Evolutionary conservation across 768 basidiomycete genomes (phyloP).

Genomic region (Dentipellis sp.): DNA sequence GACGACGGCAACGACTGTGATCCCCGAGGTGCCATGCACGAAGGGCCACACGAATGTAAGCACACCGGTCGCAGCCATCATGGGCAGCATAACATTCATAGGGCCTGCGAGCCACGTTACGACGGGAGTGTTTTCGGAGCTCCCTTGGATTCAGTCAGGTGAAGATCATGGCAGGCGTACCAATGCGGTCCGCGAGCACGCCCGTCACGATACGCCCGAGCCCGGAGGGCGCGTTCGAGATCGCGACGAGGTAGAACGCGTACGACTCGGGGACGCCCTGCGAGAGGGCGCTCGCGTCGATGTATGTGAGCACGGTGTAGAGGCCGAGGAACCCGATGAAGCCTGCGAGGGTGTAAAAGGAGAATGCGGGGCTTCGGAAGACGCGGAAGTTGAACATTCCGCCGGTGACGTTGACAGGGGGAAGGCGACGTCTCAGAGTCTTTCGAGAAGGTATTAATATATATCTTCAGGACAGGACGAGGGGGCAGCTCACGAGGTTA

Average conservation of each 20-base stretch:
- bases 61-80: conserved; percentile 44
- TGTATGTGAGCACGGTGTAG: conserved; percentile 61
- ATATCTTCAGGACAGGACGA: conserved; percentile 3
- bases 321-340: conserved; percentile 56
- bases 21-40: conserved; percentile 29
- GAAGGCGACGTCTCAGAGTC: conserved; percentile 35
- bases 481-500: conserved; percentile 32
- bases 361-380: conserved; percentile 44
- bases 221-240: conserved; percentile 58
- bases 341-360: conserved; percentile 47
- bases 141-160: too few relatives aligned
- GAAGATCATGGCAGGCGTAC: conserved; percentile 20
- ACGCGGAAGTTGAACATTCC: conserved; percentile 53
- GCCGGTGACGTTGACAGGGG: conserved; percentile 41
- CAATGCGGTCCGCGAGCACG: conserved; percentile 41
- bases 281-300: conserved; percentile 44
- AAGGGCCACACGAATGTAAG: conserved; percentile 70
- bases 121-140: neutral
- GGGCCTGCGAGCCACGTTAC: conserved; percentile 31
- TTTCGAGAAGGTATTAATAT: conserved; percentile 15
- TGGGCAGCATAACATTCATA: conserved; percentile 61
- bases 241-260: conserved; percentile 55
- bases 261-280: conserved; percentile 41
- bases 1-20: conserved; percentile 40
- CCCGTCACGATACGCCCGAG: conserved; percentile 53